Evolutionary conservation across 2,329 filamentous ascomycete species (phyloP), one percentile per base, ranked within the genome.

Genomic region (Chaetomium globosum): DNA sequence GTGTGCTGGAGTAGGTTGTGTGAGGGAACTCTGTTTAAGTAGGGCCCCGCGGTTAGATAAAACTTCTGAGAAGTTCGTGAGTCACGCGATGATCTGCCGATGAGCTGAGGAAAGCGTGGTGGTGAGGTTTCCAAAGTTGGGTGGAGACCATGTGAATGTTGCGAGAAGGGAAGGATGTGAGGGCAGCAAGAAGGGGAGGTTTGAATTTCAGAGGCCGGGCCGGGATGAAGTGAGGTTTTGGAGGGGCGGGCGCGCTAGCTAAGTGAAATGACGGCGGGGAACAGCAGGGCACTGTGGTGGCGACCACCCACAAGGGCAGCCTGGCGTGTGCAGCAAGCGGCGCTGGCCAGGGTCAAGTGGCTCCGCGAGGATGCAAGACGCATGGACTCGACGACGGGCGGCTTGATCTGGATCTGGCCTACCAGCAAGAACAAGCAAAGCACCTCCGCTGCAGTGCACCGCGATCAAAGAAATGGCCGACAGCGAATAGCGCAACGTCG

Each of bases 221-320:
- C 39, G 54, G 67, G 65, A 58, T 65, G 64, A 62, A 65, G 55
- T 68, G 65, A 69, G 68, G 71, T 69, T 70, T 70, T 72, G 71
- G 71, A 72, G 71, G 70, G 71, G 71, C 68, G 71, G 67, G 69
- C 67, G 67, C 66, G 65, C 69, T 71, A 70, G 70, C 71, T 69
- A 65, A 68, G 67, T 71, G 70, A 71, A 71, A 72, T 70, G 71
- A 72, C 66, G 69, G 71, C 70, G 70, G 71, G 71, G 70, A 71
- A 71, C 60, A 65, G 68, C 69, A 72, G 71, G 70, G 71, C 70
- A 69, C 64, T 67, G 55, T 58, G 67, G 70, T 71, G 70, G 70
- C 69, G 69, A 70, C 70, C 68, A 67, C 65, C 68, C 69, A 69
- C 70, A 67, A 69, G 70, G 69, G 63, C 61, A 68, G 69, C 67